A percentile compares a stretch with the other conserved stretches of the same genome.
Conservation (phyloP, 345 rosid genomes). For the Physaria fendleri region DNA sequence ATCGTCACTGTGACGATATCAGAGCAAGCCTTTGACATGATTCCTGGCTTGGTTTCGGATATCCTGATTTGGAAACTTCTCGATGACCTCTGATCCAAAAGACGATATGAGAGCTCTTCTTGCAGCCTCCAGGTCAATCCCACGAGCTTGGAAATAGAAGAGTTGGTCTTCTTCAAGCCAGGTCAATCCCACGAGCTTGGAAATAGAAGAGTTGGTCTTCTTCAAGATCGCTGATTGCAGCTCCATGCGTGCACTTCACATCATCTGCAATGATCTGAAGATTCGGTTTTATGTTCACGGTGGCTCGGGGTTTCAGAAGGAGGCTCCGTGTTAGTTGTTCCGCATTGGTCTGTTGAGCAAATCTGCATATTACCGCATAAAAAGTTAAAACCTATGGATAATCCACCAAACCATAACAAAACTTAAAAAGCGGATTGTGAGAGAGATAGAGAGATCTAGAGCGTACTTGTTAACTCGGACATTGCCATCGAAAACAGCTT, state of each 20-base stretch:
- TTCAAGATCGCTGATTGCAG: constrained; percentile 89
- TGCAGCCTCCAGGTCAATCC: constrained; percentile 65
- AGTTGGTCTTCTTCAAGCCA: constrained; percentile 80
- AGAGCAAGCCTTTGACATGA: constrained; percentile 53
- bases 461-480: constrained; percentile 75
- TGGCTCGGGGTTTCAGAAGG: constrained; percentile 79
- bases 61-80: constrained; percentile 40
- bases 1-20: background rate
- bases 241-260: constrained; percentile 95
- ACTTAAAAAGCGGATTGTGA: background rate
- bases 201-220: constrained; percentile 86
- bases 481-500: constrained; percentile 93
- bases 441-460: background rate
- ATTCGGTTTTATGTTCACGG: constrained; percentile 86
- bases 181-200: constrained; percentile 82
- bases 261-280: constrained; percentile 90
- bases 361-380: constrained; percentile 35
- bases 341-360: constrained; percentile 88
- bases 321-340: constrained; percentile 83
- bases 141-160: constrained; percentile 88
- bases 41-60: constrained; percentile 46
- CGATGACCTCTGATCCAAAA: constrained; percentile 74
- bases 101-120: constrained; percentile 79
- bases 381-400: background rate
- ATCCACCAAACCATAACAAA: background rate